phyloP scores from a whole-genome alignment of 768 basidiomycete species.

The Agaricus sinodeliciosus region DNA sequence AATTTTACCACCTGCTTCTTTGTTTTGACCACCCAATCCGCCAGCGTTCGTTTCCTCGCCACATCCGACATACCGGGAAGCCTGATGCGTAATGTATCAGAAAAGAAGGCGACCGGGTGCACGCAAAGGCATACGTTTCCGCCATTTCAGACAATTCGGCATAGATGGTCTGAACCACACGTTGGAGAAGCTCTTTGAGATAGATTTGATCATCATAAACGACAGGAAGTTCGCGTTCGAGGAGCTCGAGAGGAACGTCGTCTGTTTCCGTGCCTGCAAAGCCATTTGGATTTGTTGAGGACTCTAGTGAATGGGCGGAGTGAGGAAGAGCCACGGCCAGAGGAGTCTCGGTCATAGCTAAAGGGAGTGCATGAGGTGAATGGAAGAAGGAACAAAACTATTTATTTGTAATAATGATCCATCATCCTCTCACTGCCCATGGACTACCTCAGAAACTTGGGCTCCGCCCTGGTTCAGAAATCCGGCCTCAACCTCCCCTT shows the following conservation, averaged over 20 bases:
- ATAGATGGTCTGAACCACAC: conserved; percentile 74
- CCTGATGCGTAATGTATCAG: conserved; percentile 23
- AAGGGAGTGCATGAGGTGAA: conserved; percentile 1
- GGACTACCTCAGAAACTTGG: conserved; percentile 79
- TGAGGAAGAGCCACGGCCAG: background rate
- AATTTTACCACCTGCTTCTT: conserved; percentile 89
- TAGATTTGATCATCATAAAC: conserved; percentile 71
- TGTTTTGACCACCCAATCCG: conserved; percentile 86
- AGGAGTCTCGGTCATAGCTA: conserved; percentile 4
- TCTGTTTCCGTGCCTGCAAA: conserved; percentile 19
- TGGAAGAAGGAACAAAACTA: conserved; percentile 2
- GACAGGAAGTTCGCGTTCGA: conserved; percentile 69
- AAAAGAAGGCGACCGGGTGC: background rate
- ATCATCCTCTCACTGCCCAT: conserved; percentile 28
- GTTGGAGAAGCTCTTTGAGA: conserved; percentile 67
- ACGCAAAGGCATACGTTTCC: conserved; percentile 60
- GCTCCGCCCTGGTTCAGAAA: conserved; percentile 86
- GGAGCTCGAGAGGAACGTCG: conserved; percentile 40
- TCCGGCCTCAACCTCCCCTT: conserved; percentile 90
- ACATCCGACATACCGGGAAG: conserved; percentile 80
- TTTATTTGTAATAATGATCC: background rate
- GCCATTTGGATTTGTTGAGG: conserved; percentile 19
- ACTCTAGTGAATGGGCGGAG: background rate
- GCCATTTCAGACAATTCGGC: conserved; percentile 76
- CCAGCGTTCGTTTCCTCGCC: conserved; percentile 73